phyloP scores from a whole-genome alignment of 2,329 filamentous ascomycete species.

The Aplosporella prunicola region DNA sequence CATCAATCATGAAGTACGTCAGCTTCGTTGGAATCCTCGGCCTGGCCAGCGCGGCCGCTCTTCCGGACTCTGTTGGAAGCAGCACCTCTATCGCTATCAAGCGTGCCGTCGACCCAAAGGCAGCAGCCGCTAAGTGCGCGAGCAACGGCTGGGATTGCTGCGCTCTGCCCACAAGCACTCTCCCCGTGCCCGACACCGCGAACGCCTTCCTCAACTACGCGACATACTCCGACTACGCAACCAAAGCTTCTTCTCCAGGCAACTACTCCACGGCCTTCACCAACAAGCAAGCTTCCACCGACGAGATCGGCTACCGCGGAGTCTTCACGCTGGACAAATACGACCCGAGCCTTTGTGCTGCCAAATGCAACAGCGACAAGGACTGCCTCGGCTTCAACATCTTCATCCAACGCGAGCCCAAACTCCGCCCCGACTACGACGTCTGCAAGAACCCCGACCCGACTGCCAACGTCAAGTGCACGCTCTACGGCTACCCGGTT shows the following conservation, averaged over 20 bases:
- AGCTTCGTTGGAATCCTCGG: background rate
- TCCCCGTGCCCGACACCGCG: background rate
- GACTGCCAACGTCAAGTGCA: background rate
- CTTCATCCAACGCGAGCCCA: slow-evolving; percentile 16
- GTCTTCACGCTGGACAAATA: slow-evolving; percentile 11
- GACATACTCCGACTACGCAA: background rate
- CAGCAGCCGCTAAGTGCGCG: background rate
- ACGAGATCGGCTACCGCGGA: slow-evolving; percentile 12
- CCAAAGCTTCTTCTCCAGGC: background rate
- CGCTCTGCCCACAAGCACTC: slow-evolving; percentile 1
- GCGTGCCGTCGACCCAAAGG: background rate
- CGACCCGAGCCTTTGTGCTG: slow-evolving; percentile 11
- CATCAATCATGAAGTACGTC: background rate
- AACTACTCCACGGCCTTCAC: slow-evolving; percentile 8
- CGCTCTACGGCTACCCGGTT: slow-evolving; percentile 9
- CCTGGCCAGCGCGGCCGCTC: background rate
- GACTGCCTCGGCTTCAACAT: slow-evolving; percentile 16
- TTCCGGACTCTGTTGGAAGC: background rate
- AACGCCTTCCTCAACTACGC: background rate
- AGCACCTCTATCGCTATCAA: background rate
- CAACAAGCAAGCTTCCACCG: slow-evolving; percentile 11
- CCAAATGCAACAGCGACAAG: slow-evolving; percentile 8
- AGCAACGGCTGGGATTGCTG: slow-evolving; percentile 3
- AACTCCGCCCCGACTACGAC: slow-evolving; percentile 18
- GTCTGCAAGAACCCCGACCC: slow-evolving; percentile 24